Evolutionary conservation across 2,329 filamentous ascomycete species (phyloP).

Genomic region (Phialophora verrucosa): DNA sequence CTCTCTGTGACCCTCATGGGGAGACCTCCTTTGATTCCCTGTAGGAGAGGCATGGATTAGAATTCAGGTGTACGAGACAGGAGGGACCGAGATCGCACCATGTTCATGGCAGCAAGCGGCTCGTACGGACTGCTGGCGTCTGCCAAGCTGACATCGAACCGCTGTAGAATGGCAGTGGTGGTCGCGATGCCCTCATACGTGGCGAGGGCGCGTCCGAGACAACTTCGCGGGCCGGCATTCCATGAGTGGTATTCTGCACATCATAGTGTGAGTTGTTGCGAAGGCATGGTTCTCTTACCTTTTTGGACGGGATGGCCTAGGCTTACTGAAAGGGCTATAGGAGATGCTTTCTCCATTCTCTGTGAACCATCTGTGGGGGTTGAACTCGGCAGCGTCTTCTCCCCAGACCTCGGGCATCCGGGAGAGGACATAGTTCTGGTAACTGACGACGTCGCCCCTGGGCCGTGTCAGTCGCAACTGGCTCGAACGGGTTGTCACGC

Average conservation of each 20-base stretch:
- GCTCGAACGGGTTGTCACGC: not conserved
- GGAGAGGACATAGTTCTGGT: slow-evolving; percentile 31
- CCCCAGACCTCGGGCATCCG: slow-evolving; percentile 31
- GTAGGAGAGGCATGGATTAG: not conserved
- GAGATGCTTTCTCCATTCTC: slow-evolving; percentile 28
- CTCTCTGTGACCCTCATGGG: slow-evolving; percentile 24
- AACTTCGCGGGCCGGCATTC: slow-evolving; percentile 31
- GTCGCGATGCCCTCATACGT: slow-evolving; percentile 31
- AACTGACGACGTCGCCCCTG: slow-evolving; percentile 30
- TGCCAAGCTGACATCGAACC: slow-evolving; percentile 27
- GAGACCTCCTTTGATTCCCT: slow-evolving; percentile 25
- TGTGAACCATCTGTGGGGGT: slow-evolving; percentile 28
- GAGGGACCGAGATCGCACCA: slow-evolving; percentile 17
- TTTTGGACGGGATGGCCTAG: no score
- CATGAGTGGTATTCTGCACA: slow-evolving; percentile 28
- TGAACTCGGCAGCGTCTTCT: slow-evolving; percentile 28
- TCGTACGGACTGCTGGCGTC: slow-evolving; percentile 23
- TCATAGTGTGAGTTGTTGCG: not conserved
- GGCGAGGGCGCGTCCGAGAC: slow-evolving; percentile 29
- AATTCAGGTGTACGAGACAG: not conserved
- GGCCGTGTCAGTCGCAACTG: not conserved
- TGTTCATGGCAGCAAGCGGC: slow-evolving; percentile 29
- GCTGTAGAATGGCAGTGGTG: slow-evolving; percentile 26
- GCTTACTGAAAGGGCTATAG: slow-evolving; percentile 31
- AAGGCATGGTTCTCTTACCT: not conserved